These are phyloP conservation scores for Gleditsia sinensis DNA, from an alignment of 306 rosid species.

Conservation along the genomic window DNA sequence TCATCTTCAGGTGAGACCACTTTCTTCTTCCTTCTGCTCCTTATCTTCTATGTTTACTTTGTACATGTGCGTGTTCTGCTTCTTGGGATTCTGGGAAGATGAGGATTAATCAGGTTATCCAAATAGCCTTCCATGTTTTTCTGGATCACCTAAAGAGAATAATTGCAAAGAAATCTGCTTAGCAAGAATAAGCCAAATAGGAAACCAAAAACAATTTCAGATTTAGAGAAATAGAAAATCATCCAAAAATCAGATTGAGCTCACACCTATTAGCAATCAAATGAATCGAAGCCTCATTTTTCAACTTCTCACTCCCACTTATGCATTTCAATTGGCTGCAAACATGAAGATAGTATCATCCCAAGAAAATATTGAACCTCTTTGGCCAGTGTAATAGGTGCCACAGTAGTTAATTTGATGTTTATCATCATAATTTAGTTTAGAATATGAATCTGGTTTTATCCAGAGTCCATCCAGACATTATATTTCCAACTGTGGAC, in stretches of 20 bases:
- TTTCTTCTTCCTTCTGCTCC: too few species aligned
- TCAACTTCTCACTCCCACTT: not conserved
- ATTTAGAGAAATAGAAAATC: not conserved
- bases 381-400: not conserved
- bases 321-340: not conserved
- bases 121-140: too few species aligned
- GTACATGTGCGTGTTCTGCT: too few species aligned
- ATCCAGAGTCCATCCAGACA: not conserved
- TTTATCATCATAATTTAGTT: not conserved
- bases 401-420: not conserved
- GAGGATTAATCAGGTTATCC: too few species aligned
- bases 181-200: not conserved
- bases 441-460: slow-evolving; percentile 1
- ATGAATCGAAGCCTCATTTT: slow-evolving; percentile 3
- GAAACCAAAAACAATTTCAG: not conserved
- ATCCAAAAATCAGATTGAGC: not conserved
- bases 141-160: not conserved
- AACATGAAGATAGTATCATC: not conserved
- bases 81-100: too few species aligned
- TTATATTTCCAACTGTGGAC: not conserved
- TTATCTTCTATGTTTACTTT: too few species aligned
- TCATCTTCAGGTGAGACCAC: too few species aligned
- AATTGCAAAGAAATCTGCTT: not conserved
- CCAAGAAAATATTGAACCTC: not conserved
- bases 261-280: slow-evolving; percentile 1